phyloP scores from a whole-genome alignment of 1,284 basidiomycete species.

The Wolfiporia cocos region DNA sequence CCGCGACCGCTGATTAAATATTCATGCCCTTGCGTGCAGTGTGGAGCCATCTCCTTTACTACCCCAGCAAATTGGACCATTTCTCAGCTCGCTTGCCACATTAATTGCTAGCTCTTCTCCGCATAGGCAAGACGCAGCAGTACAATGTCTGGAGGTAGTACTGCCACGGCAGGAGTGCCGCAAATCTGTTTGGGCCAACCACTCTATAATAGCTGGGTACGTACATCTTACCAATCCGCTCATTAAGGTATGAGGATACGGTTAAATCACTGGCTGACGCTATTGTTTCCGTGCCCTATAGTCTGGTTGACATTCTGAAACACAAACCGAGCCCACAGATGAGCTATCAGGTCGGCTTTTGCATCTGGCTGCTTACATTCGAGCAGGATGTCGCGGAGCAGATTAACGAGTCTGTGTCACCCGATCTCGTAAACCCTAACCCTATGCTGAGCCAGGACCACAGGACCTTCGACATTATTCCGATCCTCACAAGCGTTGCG shows the following conservation, averaged over 20 bases:
- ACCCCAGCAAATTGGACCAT: conserved; percentile 55
- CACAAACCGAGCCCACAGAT: conserved; percentile 83
- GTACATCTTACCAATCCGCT: conserved; percentile 16
- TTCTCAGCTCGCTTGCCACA: conserved; percentile 58
- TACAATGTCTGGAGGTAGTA: conserved; percentile 87
- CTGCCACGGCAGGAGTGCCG: conserved; percentile 78
- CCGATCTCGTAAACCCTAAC: not conserved
- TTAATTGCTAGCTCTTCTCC: conserved; percentile 57
- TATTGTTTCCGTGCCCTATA: conserved; percentile 24
- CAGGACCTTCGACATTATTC: conserved; percentile 87
- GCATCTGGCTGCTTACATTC: conserved; percentile 93
- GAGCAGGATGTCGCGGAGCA: conserved; percentile 80
- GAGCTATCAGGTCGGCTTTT: conserved; percentile 91
- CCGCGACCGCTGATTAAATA: not conserved
- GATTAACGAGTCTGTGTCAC: conserved; percentile 52
- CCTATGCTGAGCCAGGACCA: not conserved
- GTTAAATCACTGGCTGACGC: not conserved
- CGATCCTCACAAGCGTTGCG: conserved; percentile 82
- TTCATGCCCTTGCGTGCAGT: conserved; percentile 26
- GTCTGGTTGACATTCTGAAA: conserved; percentile 74
- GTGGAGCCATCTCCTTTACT: conserved; percentile 49
- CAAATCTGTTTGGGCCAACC: conserved; percentile 63
- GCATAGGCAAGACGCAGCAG: conserved; percentile 83
- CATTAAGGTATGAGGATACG: no score
- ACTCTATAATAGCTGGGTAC: conserved; percentile 64